Conservation (phyloP, 2,329 filamentous ascomycete genomes). For the Aspergillus amoenus region DNA sequence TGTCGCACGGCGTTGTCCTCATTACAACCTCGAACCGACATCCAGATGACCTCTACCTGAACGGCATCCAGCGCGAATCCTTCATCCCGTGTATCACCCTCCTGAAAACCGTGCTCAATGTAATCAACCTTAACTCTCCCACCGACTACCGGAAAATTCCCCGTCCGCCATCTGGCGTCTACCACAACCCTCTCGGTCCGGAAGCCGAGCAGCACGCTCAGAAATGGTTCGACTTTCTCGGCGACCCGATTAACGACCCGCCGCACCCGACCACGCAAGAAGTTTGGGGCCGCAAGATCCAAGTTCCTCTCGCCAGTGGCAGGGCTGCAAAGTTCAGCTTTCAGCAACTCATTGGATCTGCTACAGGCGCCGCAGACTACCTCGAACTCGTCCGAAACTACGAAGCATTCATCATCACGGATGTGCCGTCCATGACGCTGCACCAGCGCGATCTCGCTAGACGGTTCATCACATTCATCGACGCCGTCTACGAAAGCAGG, state of each 20-base stretch:
- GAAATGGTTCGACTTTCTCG: constrained; percentile 94
- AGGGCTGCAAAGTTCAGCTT: constrained; percentile 90
- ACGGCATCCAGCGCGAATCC: constrained; percentile 91
- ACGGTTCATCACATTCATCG: constrained; percentile 95
- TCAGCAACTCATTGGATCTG: constrained; percentile 81
- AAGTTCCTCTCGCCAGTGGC: constrained; percentile 83
- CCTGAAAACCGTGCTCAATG: constrained; percentile 76
- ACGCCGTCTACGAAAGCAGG: constrained; percentile 83
- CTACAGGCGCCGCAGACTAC: constrained; percentile 92
- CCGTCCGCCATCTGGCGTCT: constrained; percentile 87
- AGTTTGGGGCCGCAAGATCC: constrained; percentile 90
- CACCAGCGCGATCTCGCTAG: constrained; percentile 82
- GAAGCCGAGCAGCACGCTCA: constrained; percentile 78
- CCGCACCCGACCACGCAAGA: constrained; percentile 76
- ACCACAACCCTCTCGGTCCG: constrained; percentile 81
- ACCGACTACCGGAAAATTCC: constrained; percentile 98
- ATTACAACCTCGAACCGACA: constrained; percentile 97
- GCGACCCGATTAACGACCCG: constrained; percentile 72
- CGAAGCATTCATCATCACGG: constrained; percentile 87
- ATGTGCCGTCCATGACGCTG: constrained; percentile 88
- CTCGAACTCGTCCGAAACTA: constrained; percentile 87
- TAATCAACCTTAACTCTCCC: constrained; percentile 90
- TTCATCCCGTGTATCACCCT: constrained; percentile 95
- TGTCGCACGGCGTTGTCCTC: constrained; percentile 95
- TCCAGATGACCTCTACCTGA: constrained; percentile 94